These are phyloP conservation scores for Parietaria judaica DNA, from an alignment of 306 rosid species.

Conservation along the genomic window DNA sequence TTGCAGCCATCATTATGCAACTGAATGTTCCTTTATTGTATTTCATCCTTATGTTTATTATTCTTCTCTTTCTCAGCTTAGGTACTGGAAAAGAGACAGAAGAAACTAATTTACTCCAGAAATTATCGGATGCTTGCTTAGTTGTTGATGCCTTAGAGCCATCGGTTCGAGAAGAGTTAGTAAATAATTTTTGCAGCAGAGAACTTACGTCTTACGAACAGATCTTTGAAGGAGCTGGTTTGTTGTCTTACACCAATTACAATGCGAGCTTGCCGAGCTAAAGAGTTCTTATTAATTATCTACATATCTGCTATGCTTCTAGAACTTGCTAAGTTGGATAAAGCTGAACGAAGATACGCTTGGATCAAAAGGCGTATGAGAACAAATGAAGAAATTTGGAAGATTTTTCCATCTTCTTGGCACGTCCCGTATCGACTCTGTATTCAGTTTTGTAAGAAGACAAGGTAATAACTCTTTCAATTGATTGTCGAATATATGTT, in stretches of 20 bases:
- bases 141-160: constrained; percentile 98
- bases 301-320: constrained; percentile 15
- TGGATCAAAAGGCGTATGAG: constrained; percentile 98
- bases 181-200: constrained; percentile 85
- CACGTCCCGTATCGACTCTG: constrained; percentile 96
- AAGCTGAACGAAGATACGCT: constrained; percentile 96
- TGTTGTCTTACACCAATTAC: constrained; percentile 22
- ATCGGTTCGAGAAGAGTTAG: constrained; percentile 95
- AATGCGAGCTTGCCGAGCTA: constrained; percentile 11
- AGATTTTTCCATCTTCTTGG: constrained; percentile 86
- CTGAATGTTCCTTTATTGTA: not conserved
- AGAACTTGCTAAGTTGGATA: constrained; percentile 96
- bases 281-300: constrained; percentile 7
- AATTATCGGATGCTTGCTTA: constrained; percentile 92
- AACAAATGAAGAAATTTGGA: constrained; percentile 98
- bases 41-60: constrained; percentile 15
- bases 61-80: constrained; percentile 69
- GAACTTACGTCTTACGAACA: constrained; percentile 97
- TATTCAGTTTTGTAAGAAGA: constrained; percentile 88
- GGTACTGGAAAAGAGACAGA: constrained; percentile 99
- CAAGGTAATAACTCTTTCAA: constrained; percentile 52
- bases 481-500: constrained; percentile 5
- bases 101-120: constrained; percentile 82
- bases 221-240: constrained; percentile 99
- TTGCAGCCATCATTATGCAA: not conserved